phyloP scores from a whole-genome alignment of 140 eudicot genomes.

The Flaveria floridana region DNA sequence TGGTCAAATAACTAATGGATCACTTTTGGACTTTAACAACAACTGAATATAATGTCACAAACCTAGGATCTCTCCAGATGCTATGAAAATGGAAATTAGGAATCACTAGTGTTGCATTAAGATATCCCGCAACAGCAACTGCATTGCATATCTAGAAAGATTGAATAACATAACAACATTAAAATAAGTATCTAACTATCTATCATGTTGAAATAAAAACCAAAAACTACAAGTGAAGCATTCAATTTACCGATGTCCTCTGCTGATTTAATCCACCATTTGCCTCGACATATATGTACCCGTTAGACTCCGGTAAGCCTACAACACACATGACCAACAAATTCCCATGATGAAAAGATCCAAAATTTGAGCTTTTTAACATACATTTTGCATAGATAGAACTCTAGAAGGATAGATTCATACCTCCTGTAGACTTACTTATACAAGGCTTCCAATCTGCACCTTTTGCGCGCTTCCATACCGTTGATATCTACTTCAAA shows the following conservation, averaged over 20 bases:
- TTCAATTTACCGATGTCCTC: slow-evolving; percentile 63
- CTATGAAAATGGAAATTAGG: slow-evolving; percentile 95
- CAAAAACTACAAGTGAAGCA: neutral
- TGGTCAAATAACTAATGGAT: slow-evolving; percentile 1
- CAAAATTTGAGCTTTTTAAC: neutral
- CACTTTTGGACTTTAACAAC: neutral
- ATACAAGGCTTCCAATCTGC: slow-evolving; percentile 93
- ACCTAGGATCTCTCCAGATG: slow-evolving; percentile 99
- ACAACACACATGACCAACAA: slow-evolving; percentile 15
- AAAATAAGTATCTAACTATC: neutral
- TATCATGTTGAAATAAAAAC: slow-evolving; percentile 10
- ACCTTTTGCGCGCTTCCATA: slow-evolving; percentile 83
- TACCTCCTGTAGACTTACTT: slow-evolving; percentile 65
- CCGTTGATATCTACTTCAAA: slow-evolving; percentile 66
- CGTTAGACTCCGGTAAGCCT: slow-evolving; percentile 90
- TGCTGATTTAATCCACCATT: slow-evolving; percentile 99
- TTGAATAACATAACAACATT: slow-evolving; percentile 26
- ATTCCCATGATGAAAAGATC: slow-evolving; percentile 12
- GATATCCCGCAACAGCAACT: slow-evolving; percentile 97
- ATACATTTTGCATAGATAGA: neutral
- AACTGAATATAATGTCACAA: slow-evolving; percentile 29
- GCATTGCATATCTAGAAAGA: slow-evolving; percentile 85
- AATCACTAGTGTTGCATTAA: slow-evolving; percentile 93
- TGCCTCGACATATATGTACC: slow-evolving; percentile 83
- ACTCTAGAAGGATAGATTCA: slow-evolving; percentile 1